Evolutionary conservation across 805 yeast genomes (phyloP), one percentile per base, ranked within the genome.

Genomic region (Metschnikowia hibisci): DNA sequence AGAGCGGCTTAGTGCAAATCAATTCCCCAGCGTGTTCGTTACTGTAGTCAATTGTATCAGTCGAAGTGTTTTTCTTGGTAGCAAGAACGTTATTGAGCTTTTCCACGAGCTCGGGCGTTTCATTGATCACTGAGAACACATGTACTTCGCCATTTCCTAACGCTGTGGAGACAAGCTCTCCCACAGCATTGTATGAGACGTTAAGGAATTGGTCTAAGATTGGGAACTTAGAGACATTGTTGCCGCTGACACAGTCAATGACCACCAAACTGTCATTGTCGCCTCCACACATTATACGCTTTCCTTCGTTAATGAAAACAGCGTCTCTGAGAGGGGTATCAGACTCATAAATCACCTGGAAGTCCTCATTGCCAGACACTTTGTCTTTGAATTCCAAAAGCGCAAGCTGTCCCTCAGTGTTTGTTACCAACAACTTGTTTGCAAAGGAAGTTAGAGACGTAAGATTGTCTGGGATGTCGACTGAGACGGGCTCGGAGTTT

Each of bases 281-380:
- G 31, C 91, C 90, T 20, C 83, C 89, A 46, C 80, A 73, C 1
- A 80, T 67, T 1, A 73, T 66, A 56, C 78, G 66, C 28, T 76
- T 73, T 0, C 84, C 88, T 39, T 76, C 78, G 51, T 84, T 85
- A 16, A 82, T 77, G 53, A 80, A 75, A 11, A 64, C 65, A 6
- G 77, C 71, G 49, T 77, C 82, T 48, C 85, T 63, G 16, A 81
- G 54, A 0, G 79, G 72, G 25, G 71, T 55, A 29, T 70, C 68
- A 1, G 78, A 61, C 36, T 81, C 61, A 36, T 64, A 68, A n/a
- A 78, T 53, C 34, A 71, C 53, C 42, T 73, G 67, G 18, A 70
- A 66, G 27, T 64, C 50, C 41, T 68, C 76, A 25, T 47, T 46
- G 2, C 52, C 55, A 3, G 45, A 23, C 3, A 41, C 23, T 1